Percentiles rank a stretch among this genome's conserved stretches.
Evolutionary conservation across 352 stramenopile species (phyloP).

Genomic region (Globisporangium nunn): DNA sequence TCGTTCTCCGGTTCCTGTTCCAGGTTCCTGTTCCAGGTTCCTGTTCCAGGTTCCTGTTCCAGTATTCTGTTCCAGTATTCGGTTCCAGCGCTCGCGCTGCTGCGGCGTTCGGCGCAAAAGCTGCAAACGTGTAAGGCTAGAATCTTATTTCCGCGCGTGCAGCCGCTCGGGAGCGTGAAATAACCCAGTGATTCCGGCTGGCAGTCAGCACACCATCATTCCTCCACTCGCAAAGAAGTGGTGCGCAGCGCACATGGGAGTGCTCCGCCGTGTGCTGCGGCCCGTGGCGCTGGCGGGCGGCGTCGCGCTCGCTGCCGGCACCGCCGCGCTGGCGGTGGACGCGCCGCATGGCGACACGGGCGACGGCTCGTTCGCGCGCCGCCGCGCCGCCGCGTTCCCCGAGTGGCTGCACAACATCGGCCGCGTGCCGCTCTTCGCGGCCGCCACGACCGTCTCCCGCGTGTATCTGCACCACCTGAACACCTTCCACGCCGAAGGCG

Average conservation of each 20-base stretch:
- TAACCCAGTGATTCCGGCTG: too few relatives aligned
- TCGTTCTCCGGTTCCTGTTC: too few relatives aligned
- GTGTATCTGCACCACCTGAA: constrained; percentile 53
- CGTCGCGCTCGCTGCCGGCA: constrained; percentile 9
- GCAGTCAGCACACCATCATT: too few relatives aligned
- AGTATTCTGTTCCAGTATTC: too few relatives aligned
- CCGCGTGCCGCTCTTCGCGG: constrained; percentile 39
- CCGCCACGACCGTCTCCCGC: constrained; percentile 43
- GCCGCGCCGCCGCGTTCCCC: constrained; percentile 35
- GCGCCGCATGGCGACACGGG: constrained; percentile 43
- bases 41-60: too few relatives aligned
- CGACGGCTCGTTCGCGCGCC: constrained; percentile 37
- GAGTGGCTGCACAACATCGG: constrained; percentile 61
- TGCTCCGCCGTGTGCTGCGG: constrained; percentile 22
- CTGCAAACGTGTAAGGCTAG: too few relatives aligned
- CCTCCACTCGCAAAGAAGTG: too few relatives aligned
- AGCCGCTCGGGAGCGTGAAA: too few relatives aligned
- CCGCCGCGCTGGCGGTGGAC: constrained; percentile 48
- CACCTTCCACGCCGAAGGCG: constrained; percentile 31
- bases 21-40: too few relatives aligned
- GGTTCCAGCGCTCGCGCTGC: too few relatives aligned
- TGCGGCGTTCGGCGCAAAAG: too few relatives aligned
- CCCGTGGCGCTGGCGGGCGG: constrained; percentile 15
- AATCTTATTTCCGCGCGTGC: too few relatives aligned
- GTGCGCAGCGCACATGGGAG: neutral